Base-by-base conservation (phyloP, 306 rosid genomes). In the Dalbergia oliveri region DNA sequence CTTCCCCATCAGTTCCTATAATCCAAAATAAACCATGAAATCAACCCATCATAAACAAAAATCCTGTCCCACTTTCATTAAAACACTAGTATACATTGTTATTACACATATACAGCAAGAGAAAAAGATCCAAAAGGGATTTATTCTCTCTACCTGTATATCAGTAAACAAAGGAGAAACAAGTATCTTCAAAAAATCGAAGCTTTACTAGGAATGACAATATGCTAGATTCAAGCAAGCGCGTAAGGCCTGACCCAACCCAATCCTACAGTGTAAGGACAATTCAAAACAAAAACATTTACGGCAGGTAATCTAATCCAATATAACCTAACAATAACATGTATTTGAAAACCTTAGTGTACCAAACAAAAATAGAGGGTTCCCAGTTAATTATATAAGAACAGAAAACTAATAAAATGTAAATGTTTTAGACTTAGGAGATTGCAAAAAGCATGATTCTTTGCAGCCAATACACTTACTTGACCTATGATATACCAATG, bases 1-100 rank as follows among this genome's bases (percentile, higher is more conserved):
- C 88, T 93, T 96, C 83, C 89, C 98, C 99, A 96, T 93, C 35
- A 81, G 54, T 80, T 79, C 93, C 92, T 93, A 77, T 50, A 88
- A 79, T 81, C 60, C 49, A 86, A 87, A 76, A 66, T 72, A 79
- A 86, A 86, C 73, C 81, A 73, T 60, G 72, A 80, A 66, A 68
- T 45, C 60, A 16, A 5, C 19, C 31, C 56, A 69, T 50, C 66
- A 85, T 26, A 78, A 53, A 69, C 47, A 35, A 34, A 65, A 44
- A 72, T 59, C 45, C 56, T 19, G 26, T 34, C 34, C 54, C 67
- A 9, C 39, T 64, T 53, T 66, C 60, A 31, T 66, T 73, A 71
- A 26, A 70, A 66, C 35, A 81, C 11, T 8, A 11, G 43, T 9
- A 76, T 5, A 59, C 7, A 34, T 35, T 69, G 69, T 16, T 8